phyloP scores from a whole-genome alignment of 169 alveolate genomes.

The Eimeria acervulina region DNA sequence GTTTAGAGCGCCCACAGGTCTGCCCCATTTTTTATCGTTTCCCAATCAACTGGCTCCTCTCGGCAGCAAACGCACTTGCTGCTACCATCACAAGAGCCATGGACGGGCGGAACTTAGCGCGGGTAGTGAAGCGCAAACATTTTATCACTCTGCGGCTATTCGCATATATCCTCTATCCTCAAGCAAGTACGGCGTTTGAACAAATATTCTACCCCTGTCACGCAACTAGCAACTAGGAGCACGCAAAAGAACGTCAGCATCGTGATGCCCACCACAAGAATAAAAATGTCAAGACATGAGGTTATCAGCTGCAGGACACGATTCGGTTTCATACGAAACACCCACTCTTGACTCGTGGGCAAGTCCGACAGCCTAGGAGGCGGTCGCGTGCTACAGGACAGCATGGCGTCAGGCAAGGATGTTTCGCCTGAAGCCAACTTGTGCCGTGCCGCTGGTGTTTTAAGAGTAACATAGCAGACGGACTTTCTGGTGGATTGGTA shows the following conservation, averaged over 20 bases:
- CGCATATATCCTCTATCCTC: neutral
- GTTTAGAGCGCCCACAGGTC: neutral
- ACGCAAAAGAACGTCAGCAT: neutral
- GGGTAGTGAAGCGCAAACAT: neutral
- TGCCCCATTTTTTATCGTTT: neutral
- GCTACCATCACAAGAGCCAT: neutral
- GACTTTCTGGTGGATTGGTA: slow-evolving; percentile 1
- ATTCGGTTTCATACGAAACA: neutral
- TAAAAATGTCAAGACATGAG: neutral
- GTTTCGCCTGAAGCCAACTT: too few relatives aligned
- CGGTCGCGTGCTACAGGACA: neutral
- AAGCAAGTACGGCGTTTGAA: neutral
- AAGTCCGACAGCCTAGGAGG: neutral
- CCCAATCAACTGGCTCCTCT: neutral
- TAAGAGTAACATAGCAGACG: neutral
- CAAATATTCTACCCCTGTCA: neutral
- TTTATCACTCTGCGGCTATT: neutral
- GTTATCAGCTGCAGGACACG: neutral
- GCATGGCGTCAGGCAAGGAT: too few relatives aligned
- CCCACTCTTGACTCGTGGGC: neutral
- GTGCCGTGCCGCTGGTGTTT: too few relatives aligned
- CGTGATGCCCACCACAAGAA: neutral
- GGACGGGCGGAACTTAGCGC: neutral
- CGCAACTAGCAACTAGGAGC: neutral
- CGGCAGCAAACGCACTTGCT: slow-evolving; percentile 23